These are phyloP conservation scores for Ceratocystis albifundus DNA, from an alignment of 2,329 filamentous ascomycete genomes.

Conservation along the genomic window DNA sequence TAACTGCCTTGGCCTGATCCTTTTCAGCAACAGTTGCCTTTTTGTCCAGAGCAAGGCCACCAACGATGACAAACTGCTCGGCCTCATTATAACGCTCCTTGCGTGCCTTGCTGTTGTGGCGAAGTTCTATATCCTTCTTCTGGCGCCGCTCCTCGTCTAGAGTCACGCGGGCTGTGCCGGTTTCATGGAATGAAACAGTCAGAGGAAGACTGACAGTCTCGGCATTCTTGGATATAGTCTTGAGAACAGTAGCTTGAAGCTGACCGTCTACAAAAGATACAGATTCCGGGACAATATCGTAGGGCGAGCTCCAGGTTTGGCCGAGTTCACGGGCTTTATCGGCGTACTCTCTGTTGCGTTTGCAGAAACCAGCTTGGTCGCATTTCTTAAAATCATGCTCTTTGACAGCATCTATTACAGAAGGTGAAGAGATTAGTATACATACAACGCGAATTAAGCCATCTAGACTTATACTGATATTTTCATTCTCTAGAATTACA, in stretches of 20 bases:
- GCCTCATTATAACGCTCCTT: slow-evolving; percentile 95
- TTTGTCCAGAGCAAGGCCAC: slow-evolving; percentile 61
- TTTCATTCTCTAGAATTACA: neutral
- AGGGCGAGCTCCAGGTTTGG: slow-evolving; percentile 66
- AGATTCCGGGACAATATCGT: slow-evolving; percentile 60
- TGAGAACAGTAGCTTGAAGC: slow-evolving; percentile 69
- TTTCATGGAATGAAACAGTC: slow-evolving; percentile 78
- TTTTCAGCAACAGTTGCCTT: slow-evolving; percentile 56
- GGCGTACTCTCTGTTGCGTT: slow-evolving; percentile 81
- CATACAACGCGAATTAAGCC: neutral
- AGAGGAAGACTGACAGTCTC: slow-evolving; percentile 70
- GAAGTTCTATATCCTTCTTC: slow-evolving; percentile 77
- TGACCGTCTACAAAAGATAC: slow-evolving; percentile 68
- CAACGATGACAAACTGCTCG: slow-evolving; percentile 74
- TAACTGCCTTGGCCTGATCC: slow-evolving; percentile 55
- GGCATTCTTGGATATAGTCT: slow-evolving; percentile 52
- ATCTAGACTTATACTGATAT: neutral
- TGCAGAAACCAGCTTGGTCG: slow-evolving; percentile 91
- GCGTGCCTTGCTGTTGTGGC: slow-evolving; percentile 69
- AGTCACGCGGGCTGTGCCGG: slow-evolving; percentile 73
- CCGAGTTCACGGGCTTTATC: slow-evolving; percentile 58
- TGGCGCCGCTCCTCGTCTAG: slow-evolving; percentile 85
- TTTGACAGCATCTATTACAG: slow-evolving; percentile 62
- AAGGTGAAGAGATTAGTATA: neutral
- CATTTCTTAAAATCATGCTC: slow-evolving; percentile 97